A percentile compares a stretch with the other conserved stretches of the same genome.
These are phyloP conservation scores for Arxiozyma bovina DNA, from an alignment of 1,139 yeast species.

Conservation along the genomic window DNA sequence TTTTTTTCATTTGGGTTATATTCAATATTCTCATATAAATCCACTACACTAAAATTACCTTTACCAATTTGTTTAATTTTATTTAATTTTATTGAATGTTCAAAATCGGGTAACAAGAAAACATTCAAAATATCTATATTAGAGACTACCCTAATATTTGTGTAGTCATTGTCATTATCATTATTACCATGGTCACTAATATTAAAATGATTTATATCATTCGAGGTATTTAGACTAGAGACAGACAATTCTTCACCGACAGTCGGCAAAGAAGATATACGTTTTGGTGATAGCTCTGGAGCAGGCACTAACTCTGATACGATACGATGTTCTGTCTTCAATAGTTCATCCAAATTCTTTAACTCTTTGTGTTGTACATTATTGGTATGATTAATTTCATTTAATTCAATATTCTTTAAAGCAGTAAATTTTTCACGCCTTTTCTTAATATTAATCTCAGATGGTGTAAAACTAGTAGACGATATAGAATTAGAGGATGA, in stretches of 20 bases:
- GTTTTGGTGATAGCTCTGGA: constrained; percentile 14
- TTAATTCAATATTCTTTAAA: neutral
- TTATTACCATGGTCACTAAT: neutral
- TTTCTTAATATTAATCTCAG: constrained; percentile 1
- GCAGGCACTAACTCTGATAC: constrained; percentile 22
- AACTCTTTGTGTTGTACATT: constrained; percentile 1
- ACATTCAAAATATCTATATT: constrained; percentile 19
- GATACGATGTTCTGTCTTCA: constrained; percentile 17
- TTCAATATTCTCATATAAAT: constrained; percentile 35
- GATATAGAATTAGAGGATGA: neutral
- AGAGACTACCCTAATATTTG: neutral
- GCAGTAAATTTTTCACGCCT: neutral
- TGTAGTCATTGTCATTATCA: neutral
- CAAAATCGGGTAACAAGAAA: constrained; percentile 19
- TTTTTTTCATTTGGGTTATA: constrained; percentile 5
- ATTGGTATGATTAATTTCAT: neutral
- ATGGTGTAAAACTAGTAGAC: neutral
- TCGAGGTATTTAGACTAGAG: neutral
- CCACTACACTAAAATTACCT: constrained; percentile 55
- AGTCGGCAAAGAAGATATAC: constrained; percentile 23
- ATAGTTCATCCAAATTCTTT: constrained; percentile 6
- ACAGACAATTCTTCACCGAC: constrained; percentile 12
- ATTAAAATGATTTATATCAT: neutral
- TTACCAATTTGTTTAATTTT: constrained; percentile 38
- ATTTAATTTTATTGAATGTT: constrained; percentile 24